phyloP scores from a whole-genome alignment of 192 early-diverging fungal species.

The Podila verticillata region DNA sequence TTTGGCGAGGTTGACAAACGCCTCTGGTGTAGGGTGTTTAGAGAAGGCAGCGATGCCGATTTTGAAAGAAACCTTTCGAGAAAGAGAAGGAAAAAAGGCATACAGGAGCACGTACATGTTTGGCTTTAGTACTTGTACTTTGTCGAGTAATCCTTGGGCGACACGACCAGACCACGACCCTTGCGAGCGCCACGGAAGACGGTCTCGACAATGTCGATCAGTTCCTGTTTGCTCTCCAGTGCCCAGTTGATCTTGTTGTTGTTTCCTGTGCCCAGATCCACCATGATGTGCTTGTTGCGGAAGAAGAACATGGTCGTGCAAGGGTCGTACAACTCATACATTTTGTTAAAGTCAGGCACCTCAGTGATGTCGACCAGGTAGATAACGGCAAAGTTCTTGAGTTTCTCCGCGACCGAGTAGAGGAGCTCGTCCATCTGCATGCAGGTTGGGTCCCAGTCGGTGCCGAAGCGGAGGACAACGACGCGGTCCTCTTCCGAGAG shows the following conservation, averaged over 20 bases:
- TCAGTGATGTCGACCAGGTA: conserved; percentile 96
- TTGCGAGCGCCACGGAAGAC: conserved; percentile 96
- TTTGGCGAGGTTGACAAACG: too few relatives aligned
- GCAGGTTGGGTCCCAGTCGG: conserved; percentile 95
- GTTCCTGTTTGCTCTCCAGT: conserved; percentile 92
- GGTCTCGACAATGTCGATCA: conserved; percentile 92
- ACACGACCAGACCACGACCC: conserved; percentile 96
- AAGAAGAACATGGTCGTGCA: conserved; percentile 99
- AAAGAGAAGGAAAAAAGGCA: neutral
- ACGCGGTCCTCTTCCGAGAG: conserved; percentile 97
- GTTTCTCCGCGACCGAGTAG: conserved; percentile 90
- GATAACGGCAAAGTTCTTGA: conserved; percentile 98
- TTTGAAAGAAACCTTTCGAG: neutral
- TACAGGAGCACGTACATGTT: neutral
- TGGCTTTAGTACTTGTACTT: conserved; percentile 92
- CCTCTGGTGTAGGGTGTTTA: too few relatives aligned
- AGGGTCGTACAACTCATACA: conserved; percentile 99
- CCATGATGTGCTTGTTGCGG: conserved; percentile 97
- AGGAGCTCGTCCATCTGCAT: conserved; percentile 99
- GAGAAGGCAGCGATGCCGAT: too few relatives aligned
- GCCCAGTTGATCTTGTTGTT: conserved; percentile 99
- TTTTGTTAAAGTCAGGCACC: conserved; percentile 93
- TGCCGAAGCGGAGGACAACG: conserved; percentile 96
- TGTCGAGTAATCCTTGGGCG: conserved; percentile 96
- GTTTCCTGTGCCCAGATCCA: conserved; percentile 98